phyloP scores from a whole-genome alignment of 2,329 filamentous ascomycete genomes.

The Mycosphaerella sp. region DNA sequence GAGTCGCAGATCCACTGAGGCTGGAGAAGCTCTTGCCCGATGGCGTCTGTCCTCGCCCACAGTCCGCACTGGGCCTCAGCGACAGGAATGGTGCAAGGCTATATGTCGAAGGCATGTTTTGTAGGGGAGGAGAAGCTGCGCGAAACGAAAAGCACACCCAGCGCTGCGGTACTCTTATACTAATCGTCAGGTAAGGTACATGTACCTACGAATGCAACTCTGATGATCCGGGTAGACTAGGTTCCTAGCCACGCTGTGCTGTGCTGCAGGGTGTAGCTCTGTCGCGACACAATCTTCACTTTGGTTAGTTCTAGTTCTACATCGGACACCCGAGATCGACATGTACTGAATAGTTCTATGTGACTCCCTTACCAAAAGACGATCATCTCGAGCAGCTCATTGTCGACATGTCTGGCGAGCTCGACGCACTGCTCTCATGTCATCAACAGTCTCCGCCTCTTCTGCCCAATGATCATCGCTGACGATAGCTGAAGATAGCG shows the following conservation, averaged over 20 bases:
- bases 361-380: neutral
- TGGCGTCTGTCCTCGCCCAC: conserved; percentile 20
- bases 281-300: neutral
- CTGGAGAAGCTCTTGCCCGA: conserved; percentile 19
- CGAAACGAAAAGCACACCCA: neutral
- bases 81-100: conserved; percentile 25
- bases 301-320: neutral
- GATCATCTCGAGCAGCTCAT: conserved; percentile 4
- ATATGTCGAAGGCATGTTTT: conserved; percentile 24
- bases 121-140: neutral
- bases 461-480: neutral
- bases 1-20: conserved; percentile 17
- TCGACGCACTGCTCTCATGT: neutral
- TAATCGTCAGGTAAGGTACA: too few species aligned
- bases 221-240: conserved; percentile 1
- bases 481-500: conserved; percentile 1
- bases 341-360: neutral
- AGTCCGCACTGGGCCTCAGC: conserved; percentile 26
- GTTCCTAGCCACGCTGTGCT: conserved; percentile 2
- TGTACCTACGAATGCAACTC: too few species aligned
- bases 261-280: conserved; percentile 2
- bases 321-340: too few species aligned
- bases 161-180: neutral
- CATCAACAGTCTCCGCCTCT: neutral
- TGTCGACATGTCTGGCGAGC: conserved; percentile 6